Evolutionary conservation across 2,329 filamentous ascomycete genomes (phyloP).

Genomic region (Immersiporthe knoxdaviesiana): DNA sequence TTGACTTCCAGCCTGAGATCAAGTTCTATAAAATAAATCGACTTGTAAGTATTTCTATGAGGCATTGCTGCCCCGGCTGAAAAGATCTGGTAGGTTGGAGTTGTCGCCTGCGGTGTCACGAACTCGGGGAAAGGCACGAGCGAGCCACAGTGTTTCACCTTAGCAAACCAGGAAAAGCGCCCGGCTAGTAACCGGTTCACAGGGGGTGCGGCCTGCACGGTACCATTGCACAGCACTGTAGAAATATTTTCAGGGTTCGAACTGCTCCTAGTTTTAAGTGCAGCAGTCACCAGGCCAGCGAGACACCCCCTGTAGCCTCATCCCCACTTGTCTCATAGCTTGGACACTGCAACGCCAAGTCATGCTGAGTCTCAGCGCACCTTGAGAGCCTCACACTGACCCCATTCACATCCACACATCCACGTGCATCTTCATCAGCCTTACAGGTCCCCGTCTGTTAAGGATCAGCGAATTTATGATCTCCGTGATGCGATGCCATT

Average conservation of each 20-base stretch:
- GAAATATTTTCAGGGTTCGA: background rate
- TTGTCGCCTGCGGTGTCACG: background rate
- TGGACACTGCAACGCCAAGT: slow-evolving; percentile 10
- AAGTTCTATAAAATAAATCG: too few species aligned
- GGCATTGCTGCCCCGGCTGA: background rate
- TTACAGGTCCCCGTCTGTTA: slow-evolving; percentile 9
- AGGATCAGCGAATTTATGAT: slow-evolving; percentile 13
- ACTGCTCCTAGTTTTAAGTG: background rate
- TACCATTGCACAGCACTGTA: background rate
- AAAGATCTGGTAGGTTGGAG: background rate
- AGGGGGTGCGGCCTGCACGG: background rate
- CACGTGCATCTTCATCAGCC: background rate
- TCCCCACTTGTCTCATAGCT: slow-evolving; percentile 2
- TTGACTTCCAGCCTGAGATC: background rate
- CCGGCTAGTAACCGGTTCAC: background rate
- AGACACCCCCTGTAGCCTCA: background rate
- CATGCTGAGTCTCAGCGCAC: slow-evolving; percentile 21
- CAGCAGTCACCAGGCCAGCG: background rate
- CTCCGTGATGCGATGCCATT: slow-evolving; percentile 11
- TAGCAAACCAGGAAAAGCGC: slow-evolving; percentile 3
- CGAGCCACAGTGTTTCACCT: slow-evolving; percentile 6
- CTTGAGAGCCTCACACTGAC: background rate
- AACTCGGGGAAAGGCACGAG: background rate
- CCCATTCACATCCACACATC: background rate
- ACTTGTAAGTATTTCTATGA: background rate